Evolutionary conservation across 768 basidiomycete genomes (phyloP).

Genomic region (Mycena kentingensis): DNA sequence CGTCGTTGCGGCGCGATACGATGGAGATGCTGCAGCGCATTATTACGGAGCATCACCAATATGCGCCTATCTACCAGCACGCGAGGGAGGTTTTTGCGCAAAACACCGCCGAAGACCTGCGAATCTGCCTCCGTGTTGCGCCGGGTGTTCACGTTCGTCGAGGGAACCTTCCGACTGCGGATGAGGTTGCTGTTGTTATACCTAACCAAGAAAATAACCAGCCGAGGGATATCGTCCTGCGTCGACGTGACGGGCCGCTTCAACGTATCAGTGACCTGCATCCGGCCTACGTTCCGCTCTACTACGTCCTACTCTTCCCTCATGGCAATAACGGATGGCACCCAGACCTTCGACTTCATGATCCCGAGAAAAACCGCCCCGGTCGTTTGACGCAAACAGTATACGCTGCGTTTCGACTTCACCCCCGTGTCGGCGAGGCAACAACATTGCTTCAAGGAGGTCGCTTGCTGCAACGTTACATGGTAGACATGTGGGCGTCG

Average conservation of each 20-base stretch:
- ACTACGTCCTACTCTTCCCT: constrained; percentile 34
- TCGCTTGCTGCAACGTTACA: constrained; percentile 44
- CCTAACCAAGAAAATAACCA: constrained; percentile 26
- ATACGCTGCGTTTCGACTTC: constrained; percentile 36
- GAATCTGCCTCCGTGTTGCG: not conserved
- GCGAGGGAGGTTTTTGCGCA: constrained; percentile 27
- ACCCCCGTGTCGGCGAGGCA: constrained; percentile 25
- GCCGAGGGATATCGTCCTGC: constrained; percentile 35
- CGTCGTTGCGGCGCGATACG: constrained; percentile 26
- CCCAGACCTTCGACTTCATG: constrained; percentile 17
- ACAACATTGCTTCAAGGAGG: constrained; percentile 34
- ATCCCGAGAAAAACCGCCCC: not conserved
- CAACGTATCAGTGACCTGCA: constrained; percentile 34
- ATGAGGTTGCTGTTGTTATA: constrained; percentile 42
- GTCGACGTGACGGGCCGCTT: constrained; percentile 21
- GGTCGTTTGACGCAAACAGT: constrained; percentile 23
- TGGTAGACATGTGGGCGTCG: constrained; percentile 47
- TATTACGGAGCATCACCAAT: constrained; percentile 15
- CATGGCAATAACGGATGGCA: constrained; percentile 40
- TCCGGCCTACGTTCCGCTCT: constrained; percentile 33
- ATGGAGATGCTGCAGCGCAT: not conserved
- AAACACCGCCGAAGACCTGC: constrained; percentile 6
- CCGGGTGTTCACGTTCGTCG: constrained; percentile 29
- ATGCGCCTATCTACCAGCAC: constrained; percentile 24
- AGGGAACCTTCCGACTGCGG: constrained; percentile 41